Evolutionary conservation across 202 grass and related monocot species (phyloP).

Genomic region (Schoenoplectus triqueter): DNA sequence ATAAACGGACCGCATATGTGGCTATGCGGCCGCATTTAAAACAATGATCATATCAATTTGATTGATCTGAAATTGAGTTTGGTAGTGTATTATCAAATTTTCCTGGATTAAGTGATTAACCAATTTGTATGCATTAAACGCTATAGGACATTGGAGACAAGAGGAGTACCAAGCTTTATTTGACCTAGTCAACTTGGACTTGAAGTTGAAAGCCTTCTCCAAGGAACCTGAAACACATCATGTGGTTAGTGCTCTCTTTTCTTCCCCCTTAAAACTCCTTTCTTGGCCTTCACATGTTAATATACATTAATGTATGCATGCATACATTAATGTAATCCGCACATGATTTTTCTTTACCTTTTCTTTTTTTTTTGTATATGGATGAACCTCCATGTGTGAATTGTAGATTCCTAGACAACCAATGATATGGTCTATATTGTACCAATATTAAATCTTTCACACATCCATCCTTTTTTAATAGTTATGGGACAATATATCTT

Average conservation of each 20-base stretch:
- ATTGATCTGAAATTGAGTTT: not conserved
- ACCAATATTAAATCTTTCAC: conserved; percentile 8
- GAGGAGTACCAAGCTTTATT: conserved; percentile 75
- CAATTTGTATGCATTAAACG: conserved; percentile 35
- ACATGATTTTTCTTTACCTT: conserved; percentile 13
- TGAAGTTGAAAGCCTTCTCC: conserved; percentile 60
- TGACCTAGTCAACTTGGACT: conserved; percentile 87
- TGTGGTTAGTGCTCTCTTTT: conserved; percentile 43
- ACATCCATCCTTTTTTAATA: conserved; percentile 47
- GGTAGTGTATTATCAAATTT: not conserved
- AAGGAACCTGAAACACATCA: conserved; percentile 40
- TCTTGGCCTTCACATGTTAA: not conserved
- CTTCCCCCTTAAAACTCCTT: not conserved
- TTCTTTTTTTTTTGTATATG: conserved; percentile 20
- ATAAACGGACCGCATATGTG: too few species aligned
- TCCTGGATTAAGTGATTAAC: not conserved
- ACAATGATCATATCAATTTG: conserved; percentile 13
- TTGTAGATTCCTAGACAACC: not conserved
- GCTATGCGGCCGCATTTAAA: too few species aligned
- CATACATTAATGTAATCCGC: not conserved
- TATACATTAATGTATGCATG: not conserved
- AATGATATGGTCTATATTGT: not conserved
- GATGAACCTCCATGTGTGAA: not conserved
- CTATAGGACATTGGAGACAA: conserved; percentile 62
- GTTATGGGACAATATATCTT: conserved; percentile 80